phyloP scores from a whole-genome alignment of 1,284 basidiomycete species.

The Boletellus sp. region DNA sequence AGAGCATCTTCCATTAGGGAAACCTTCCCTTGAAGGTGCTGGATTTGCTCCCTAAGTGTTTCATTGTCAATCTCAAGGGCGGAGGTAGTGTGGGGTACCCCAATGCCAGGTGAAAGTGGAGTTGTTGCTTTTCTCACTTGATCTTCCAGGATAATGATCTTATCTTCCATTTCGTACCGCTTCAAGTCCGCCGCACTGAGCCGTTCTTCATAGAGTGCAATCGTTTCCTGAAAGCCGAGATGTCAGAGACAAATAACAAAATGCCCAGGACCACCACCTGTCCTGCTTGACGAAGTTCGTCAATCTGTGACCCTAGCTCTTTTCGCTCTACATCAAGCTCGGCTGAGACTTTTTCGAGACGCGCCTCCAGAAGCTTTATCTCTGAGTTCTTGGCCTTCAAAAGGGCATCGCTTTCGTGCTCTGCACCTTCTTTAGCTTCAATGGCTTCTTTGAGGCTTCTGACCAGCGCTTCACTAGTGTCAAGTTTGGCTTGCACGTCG shows the following conservation, averaged over 20 bases:
- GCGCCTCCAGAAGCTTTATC: slow-evolving; percentile 49
- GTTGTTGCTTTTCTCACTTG: slow-evolving; percentile 37
- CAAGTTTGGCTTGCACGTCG: slow-evolving; percentile 48
- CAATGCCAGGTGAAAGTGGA: slow-evolving; percentile 39
- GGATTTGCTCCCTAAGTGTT: slow-evolving; percentile 80
- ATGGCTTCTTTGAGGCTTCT: slow-evolving; percentile 50
- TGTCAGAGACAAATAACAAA: slow-evolving; percentile 6
- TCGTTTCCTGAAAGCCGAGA: slow-evolving; percentile 65
- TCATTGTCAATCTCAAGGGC: slow-evolving; percentile 93
- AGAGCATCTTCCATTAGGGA: slow-evolving; percentile 78
- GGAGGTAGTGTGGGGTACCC: slow-evolving; percentile 44
- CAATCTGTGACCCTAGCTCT: slow-evolving; percentile 68
- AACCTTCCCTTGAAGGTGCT: slow-evolving; percentile 80
- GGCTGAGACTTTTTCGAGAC: slow-evolving; percentile 44
- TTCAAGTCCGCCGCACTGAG: slow-evolving; percentile 66
- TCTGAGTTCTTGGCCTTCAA: slow-evolving; percentile 54
- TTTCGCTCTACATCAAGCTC: slow-evolving; percentile 65
- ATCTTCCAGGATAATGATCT: slow-evolving; percentile 61
- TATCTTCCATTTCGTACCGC: slow-evolving; percentile 77
- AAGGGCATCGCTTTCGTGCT: slow-evolving; percentile 48
- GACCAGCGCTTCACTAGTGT: slow-evolving; percentile 44
- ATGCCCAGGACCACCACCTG: slow-evolving; percentile 48
- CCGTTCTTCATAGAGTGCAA: slow-evolving; percentile 88
- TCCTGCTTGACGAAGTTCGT: slow-evolving; percentile 79
- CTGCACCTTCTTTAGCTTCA: slow-evolving; percentile 49